Base-by-base conservation (phyloP, 768 basidiomycete genomes). In the Saitozyma podzolica region DNA sequence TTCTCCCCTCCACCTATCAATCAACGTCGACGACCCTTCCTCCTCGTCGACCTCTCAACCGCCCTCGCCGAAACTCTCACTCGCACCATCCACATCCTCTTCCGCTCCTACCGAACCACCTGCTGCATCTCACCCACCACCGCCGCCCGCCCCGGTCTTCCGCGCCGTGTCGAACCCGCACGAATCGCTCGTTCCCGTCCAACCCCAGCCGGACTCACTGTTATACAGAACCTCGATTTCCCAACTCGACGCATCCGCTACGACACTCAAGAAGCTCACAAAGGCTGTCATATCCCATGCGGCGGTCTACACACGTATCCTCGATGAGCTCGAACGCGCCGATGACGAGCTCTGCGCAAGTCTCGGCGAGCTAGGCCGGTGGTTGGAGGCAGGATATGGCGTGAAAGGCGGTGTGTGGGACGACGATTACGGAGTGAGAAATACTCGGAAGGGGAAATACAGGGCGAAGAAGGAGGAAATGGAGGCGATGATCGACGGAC, bases 271-370 rank as follows among this genome's bases (percentile, higher is more conserved):
- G 58, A 61, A 68, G 17, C 56, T 76, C 16, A 54, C 60, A 40
- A 74, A 74, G 58, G 53, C 70, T 6, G 62, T 68, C 17, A 40
- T 67, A n/a, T 40, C 54, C 11, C 16, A 60, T 3, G 40, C 69
- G 43, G 19, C 50, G 6, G 62, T 58, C 9, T 64, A 68, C 11
- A 37, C 45, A 8, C 47, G 59, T 7, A 37, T 74, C 4, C 64
- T 67, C 1, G 66, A 74, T 41, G 70, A 74, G 49, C 58, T 76
- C 4, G 72, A 76, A 45, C 64, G 54, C 41, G 70, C 70, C 6
- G 75, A 76, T 61, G 72, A 76, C 37, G 75, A 72, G 45, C 45
- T 76, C 17, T 65, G 70, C 47, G 16, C 39, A 16, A 57, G 56
- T 8, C 40, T 76, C 10, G 70, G 70, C 9, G 75, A 76, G 39